Percentiles rank a stretch among this genome's conserved stretches.
Conservation (phyloP, 1,139 yeast genomes). For the Meyerozyma elateridarum region DNA sequence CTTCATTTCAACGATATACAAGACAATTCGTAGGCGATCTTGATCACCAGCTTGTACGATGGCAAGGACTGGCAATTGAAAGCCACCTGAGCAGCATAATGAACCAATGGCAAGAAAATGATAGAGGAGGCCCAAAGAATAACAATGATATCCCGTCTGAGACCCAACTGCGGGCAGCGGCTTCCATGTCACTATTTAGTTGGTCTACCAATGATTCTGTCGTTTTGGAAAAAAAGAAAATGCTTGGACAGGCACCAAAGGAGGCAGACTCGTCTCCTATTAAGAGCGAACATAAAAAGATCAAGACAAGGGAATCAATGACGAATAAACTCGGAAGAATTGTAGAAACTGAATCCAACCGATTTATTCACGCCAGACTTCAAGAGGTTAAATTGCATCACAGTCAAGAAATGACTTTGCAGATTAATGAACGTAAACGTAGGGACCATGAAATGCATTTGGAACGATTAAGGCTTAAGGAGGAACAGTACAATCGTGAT, state of each 20-base stretch:
- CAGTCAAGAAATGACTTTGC: constrained; percentile 33
- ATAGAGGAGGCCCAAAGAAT: background rate
- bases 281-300: constrained; percentile 6
- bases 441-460: constrained; percentile 39
- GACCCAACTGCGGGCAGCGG: constrained; percentile 8
- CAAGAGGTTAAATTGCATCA: constrained; percentile 37
- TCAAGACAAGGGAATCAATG: constrained; percentile 13
- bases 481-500: constrained; percentile 37
- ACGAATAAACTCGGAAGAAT: constrained; percentile 23
- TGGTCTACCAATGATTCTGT: constrained; percentile 42
- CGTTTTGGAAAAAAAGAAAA: constrained; percentile 31
- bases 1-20: constrained; percentile 31
- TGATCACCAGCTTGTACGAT: constrained; percentile 24
- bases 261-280: constrained; percentile 4
- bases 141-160: background rate
- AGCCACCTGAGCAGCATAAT: constrained; percentile 24
- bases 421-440: constrained; percentile 38
- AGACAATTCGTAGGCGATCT: constrained; percentile 29
- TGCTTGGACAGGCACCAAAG: constrained; percentile 18
- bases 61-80: constrained; percentile 30
- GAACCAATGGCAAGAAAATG: constrained; percentile 20
- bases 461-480: constrained; percentile 32
- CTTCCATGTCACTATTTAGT: constrained; percentile 34
- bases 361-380: constrained; percentile 36
- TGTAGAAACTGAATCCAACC: constrained; percentile 35